Evolutionary conservation across 140 eudicot genomes (phyloP).

Genomic region (Erigeron philadelphicus): DNA sequence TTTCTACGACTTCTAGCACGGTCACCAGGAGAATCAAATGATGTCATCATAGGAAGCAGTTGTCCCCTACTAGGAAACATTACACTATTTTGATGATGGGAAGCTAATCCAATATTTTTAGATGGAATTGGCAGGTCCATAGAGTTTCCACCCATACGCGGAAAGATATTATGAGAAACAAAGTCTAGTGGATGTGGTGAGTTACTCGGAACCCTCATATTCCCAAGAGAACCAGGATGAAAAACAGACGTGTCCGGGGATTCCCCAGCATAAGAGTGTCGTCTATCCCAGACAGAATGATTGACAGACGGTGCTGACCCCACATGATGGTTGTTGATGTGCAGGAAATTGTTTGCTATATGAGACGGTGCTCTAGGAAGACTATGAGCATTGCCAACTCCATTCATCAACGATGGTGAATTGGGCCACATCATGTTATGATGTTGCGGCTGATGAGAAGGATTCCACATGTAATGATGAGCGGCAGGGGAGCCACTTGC

Average conservation of each 20-base stretch:
- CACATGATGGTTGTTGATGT: constrained; percentile 60
- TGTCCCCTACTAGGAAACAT: constrained; percentile 73
- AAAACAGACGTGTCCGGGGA: constrained; percentile 66
- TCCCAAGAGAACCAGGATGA: constrained; percentile 80
- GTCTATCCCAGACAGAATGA: constrained; percentile 76
- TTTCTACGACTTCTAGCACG: constrained; percentile 67
- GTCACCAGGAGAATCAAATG: constrained; percentile 71
- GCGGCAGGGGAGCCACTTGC: constrained; percentile 51
- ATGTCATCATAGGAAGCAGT: constrained; percentile 54
- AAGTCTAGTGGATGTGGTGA: constrained; percentile 66
- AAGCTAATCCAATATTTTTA: constrained; percentile 50
- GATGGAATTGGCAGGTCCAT: constrained; percentile 67
- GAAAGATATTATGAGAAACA: constrained; percentile 51
- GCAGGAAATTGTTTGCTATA: constrained; percentile 47
- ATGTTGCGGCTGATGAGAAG: constrained; percentile 43
- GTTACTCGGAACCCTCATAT: constrained; percentile 65
- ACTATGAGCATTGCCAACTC: constrained; percentile 46
- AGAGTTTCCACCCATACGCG: constrained; percentile 59
- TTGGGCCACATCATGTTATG: constrained; percentile 73
- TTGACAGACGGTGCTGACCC: constrained; percentile 87
- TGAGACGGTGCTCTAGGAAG: constrained; percentile 68
- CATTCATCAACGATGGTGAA: constrained; percentile 66
- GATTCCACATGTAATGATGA: constrained; percentile 79
- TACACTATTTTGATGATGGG: constrained; percentile 62
- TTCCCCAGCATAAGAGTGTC: constrained; percentile 58